Evolutionary conservation across 306 rosid species (phyloP).

Genomic region (Mimosa pudica): DNA sequence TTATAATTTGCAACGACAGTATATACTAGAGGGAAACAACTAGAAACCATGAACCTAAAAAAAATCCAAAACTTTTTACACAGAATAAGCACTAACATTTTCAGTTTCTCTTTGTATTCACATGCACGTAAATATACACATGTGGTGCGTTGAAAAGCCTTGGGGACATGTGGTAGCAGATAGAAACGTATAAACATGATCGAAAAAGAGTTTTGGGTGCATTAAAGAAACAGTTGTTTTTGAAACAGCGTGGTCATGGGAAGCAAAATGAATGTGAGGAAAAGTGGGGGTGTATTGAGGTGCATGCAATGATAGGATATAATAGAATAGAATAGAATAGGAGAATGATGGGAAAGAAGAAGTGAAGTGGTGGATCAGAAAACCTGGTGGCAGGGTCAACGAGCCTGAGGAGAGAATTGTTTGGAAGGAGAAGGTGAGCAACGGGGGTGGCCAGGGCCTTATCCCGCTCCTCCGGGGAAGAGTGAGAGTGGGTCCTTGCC

Average conservation of each 20-base stretch:
- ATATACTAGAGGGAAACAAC: background rate
- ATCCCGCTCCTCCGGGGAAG: constrained; percentile 72
- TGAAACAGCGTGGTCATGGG: background rate
- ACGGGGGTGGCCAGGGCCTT: constrained; percentile 79
- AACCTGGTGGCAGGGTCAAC: constrained; percentile 85
- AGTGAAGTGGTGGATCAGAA: constrained; percentile 1
- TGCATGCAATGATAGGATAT: background rate
- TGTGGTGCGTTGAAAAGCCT: background rate
- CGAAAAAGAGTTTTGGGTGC: background rate
- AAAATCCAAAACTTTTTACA: background rate
- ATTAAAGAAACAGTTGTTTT: background rate
- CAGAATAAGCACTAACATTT: background rate
- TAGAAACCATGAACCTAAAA: background rate
- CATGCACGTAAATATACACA: background rate
- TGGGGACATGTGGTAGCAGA: background rate
- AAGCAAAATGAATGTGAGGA: constrained; percentile 2
- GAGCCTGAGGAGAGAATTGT: constrained; percentile 65
- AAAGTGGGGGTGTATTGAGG: background rate
- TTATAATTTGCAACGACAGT: background rate
- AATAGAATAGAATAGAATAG: no score
- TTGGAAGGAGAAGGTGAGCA: constrained; percentile 64
- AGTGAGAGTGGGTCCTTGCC: constrained; percentile 58
- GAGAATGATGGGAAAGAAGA: background rate
- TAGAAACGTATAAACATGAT: background rate
- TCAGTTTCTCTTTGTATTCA: background rate